A percentile compares a stretch with the other conserved stretches of the same genome.
These are phyloP conservation scores for Sphaerostilbella broomeana DNA, from an alignment of 2,329 filamentous ascomycete species.

Conservation along the genomic window DNA sequence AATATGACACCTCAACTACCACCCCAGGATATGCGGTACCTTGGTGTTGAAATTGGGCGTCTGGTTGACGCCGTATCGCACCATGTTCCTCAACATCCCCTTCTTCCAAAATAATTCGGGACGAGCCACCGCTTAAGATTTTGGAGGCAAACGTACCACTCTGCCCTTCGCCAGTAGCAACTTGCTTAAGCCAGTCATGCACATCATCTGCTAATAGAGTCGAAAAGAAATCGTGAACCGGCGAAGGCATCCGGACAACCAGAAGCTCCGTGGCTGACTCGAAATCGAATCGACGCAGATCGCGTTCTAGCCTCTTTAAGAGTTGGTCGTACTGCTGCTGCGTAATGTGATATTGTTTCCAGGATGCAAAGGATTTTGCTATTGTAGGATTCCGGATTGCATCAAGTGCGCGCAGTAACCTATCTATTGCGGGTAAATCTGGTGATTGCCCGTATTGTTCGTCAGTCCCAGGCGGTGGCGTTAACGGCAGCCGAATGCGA, in stretches of 20 bases:
- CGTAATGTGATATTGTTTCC: too few species aligned
- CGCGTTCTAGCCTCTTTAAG: too few species aligned
- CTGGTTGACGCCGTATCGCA: conserved; percentile 11
- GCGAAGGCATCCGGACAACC: conserved; percentile 11
- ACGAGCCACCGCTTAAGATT: conserved; percentile 2
- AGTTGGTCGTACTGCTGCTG: too few species aligned
- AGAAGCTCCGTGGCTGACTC: too few species aligned
- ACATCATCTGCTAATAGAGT: neutral
- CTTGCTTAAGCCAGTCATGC: neutral
- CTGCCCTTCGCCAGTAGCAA: neutral
- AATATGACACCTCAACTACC: conserved; percentile 17
- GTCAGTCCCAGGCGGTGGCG: too few species aligned
- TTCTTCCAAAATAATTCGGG: neutral
- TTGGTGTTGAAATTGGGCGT: conserved; percentile 14
- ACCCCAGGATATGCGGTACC: conserved; percentile 13
- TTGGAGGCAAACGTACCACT: conserved; percentile 2
- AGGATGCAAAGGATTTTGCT: too few species aligned
- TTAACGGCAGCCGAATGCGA: too few species aligned
- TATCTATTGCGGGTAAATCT: too few species aligned
- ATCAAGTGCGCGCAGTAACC: too few species aligned
- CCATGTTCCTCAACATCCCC: neutral
- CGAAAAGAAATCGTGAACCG: conserved; percentile 10
- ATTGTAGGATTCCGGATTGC: too few species aligned
- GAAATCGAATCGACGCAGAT: too few species aligned
- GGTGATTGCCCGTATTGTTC: too few species aligned